Evolutionary conservation across 768 basidiomycete genomes (phyloP).

Genomic region (Pleurotus salmoneostramineus): DNA sequence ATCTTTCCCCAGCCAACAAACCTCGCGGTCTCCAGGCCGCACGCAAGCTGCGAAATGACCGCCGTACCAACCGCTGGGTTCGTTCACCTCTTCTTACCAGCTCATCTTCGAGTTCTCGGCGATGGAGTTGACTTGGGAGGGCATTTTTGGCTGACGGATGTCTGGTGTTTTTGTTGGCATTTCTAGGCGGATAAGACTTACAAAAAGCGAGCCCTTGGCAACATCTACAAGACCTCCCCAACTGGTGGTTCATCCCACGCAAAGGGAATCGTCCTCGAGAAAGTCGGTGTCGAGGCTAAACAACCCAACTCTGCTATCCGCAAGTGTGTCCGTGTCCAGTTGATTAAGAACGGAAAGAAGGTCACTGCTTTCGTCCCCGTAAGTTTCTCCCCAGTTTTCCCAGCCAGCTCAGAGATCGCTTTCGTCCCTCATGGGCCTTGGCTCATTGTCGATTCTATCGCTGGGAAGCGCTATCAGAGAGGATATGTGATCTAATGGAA

Average conservation of each 20-base stretch:
- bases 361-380: constrained; percentile 99
- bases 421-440: neutral
- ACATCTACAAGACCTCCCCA: constrained; percentile 99
- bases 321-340: constrained; percentile 99
- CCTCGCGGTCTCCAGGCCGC: constrained; percentile 98
- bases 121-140: neutral
- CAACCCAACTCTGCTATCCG: constrained; percentile 99
- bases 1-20: constrained; percentile 76
- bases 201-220: constrained; percentile 99
- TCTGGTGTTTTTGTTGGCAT: constrained; percentile 3
- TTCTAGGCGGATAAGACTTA: constrained; percentile 93
- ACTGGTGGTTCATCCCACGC: constrained; percentile 99
- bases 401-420: neutral
- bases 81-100: constrained; percentile 22
- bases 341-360: constrained; percentile 99
- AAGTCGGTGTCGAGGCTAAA: constrained; percentile 99
- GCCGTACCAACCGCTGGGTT: constrained; percentile 97
- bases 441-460: neutral
- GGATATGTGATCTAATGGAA: neutral
- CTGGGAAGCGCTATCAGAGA: neutral
- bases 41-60: constrained; percentile 93
- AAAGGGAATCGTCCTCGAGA: constrained; percentile 99
- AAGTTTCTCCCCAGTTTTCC: constrained; percentile 26
- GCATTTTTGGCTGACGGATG: neutral
- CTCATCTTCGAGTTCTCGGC: neutral